A percentile compares a stretch with the other conserved stretches of the same genome.
Evolutionary conservation across 2,329 filamentous ascomycete genomes (phyloP).

Genomic region (Ophiostoma ips): DNA sequence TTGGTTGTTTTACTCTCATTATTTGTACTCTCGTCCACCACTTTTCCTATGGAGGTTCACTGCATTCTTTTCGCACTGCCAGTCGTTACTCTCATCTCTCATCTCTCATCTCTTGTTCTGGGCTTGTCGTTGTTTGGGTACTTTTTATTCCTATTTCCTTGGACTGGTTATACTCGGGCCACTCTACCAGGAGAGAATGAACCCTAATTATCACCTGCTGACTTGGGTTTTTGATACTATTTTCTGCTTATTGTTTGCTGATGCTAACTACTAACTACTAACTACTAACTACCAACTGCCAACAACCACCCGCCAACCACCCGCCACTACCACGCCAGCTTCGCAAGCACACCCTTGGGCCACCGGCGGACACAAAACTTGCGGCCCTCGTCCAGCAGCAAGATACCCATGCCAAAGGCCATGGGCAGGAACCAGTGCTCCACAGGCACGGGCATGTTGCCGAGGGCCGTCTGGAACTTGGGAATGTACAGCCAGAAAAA

Average conservation of each 20-base stretch:
- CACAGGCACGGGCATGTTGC: conserved; percentile 48
- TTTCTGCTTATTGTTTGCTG: no score
- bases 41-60: no score
- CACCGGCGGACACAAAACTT: conserved; percentile 49
- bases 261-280: no score
- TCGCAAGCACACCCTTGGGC: conserved; percentile 42
- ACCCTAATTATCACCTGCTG: neutral
- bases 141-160: no score
- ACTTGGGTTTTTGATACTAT: neutral
- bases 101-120: no score
- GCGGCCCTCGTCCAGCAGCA: conserved; percentile 52
- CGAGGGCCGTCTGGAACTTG: conserved; percentile 44
- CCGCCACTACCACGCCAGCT: conserved; percentile 47
- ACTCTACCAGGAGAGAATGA: no score
- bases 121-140: no score
- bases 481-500: conserved; percentile 60
- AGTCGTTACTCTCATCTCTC: no score
- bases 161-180: no score
- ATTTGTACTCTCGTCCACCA: no score
- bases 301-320: neutral
- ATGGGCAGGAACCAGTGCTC: conserved; percentile 68
- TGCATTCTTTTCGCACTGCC: no score
- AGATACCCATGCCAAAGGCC: conserved; percentile 51
- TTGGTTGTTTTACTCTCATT: no score
- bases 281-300: neutral